Conservation (phyloP, 371 early-diverging fungal species). For the Mortierella sp. region DNA sequence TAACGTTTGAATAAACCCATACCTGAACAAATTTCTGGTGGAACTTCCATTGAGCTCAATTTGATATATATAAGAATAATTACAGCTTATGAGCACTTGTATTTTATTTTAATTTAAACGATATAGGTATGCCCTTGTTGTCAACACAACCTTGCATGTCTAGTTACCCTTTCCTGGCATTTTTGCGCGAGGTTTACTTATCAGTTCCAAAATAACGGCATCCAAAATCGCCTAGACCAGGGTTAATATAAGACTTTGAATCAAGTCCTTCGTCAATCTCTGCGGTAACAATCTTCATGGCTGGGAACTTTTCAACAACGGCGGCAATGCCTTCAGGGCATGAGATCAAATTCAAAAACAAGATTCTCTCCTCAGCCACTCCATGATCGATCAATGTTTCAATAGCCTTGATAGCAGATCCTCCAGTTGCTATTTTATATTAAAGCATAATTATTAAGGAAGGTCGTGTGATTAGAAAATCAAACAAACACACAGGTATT, state of each 20-base stretch:
- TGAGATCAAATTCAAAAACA: constrained; percentile 87
- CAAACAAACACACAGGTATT: too few species aligned
- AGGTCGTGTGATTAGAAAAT: constrained; percentile 1
- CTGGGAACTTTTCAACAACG: constrained; percentile 80
- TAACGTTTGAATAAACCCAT: constrained; percentile 1
- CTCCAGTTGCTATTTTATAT: constrained; percentile 85
- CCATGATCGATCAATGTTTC: constrained; percentile 88
- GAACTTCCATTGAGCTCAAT: too few species aligned
- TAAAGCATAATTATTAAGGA: not conserved
- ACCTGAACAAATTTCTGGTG: not conserved
- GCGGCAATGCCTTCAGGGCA: constrained; percentile 86
- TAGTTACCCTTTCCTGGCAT: not conserved
- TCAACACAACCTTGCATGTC: not conserved
- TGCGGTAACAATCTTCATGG: constrained; percentile 88
- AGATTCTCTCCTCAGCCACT: constrained; percentile 87
- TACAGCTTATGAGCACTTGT: too few species aligned
- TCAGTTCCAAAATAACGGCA: constrained; percentile 75
- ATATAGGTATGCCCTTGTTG: too few species aligned
- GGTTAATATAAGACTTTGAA: constrained; percentile 88
- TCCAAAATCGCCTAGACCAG: constrained; percentile 96
- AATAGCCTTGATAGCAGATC: constrained; percentile 92
- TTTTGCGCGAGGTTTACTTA: constrained; percentile 60
- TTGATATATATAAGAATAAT: too few species aligned
- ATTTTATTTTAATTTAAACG: not conserved
- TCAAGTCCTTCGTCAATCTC: constrained; percentile 89